Conservation (phyloP, 2,329 filamentous ascomycete genomes). For the Aspergillus sp. region DNA sequence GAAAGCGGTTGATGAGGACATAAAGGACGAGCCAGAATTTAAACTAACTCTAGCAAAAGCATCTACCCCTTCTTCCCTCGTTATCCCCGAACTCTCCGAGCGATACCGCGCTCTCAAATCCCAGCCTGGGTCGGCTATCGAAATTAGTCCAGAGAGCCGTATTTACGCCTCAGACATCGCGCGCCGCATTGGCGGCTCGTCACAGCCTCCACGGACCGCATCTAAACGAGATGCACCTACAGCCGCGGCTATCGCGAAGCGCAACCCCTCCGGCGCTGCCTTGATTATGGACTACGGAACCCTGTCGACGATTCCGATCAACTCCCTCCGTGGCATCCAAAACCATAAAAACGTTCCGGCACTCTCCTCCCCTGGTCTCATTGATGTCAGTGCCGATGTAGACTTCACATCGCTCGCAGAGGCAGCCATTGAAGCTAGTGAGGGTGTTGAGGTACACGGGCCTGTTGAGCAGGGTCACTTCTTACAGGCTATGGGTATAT, state of each 20-base stretch:
- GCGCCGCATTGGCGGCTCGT: conserved; percentile 72
- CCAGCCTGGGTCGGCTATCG: conserved; percentile 70
- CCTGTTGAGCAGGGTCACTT: conserved; percentile 84
- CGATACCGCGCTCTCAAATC: conserved; percentile 76
- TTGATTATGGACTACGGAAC: conserved; percentile 97
- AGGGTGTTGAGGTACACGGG: conserved; percentile 86
- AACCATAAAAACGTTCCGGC: conserved; percentile 75
- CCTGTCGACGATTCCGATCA: conserved; percentile 72
- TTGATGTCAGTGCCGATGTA: conserved; percentile 89
- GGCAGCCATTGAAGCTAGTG: conserved; percentile 70
- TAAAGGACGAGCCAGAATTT: conserved; percentile 70
- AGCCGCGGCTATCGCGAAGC: conserved; percentile 51
- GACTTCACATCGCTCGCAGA: conserved; percentile 89
- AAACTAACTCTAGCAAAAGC: conserved; percentile 74
- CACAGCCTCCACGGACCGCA: conserved; percentile 29
- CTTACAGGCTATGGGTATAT: conserved; percentile 77
- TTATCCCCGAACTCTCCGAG: conserved; percentile 77
- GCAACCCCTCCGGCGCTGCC: conserved; percentile 73
- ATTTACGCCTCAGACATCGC: conserved; percentile 81
- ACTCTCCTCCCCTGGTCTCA: conserved; percentile 74
- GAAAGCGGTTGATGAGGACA: conserved; percentile 52
- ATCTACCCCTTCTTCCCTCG: conserved; percentile 77
- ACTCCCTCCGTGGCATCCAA: conserved; percentile 87
- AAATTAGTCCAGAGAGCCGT: conserved; percentile 85
- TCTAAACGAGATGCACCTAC: conserved; percentile 13